Conservation (phyloP, 2,329 filamentous ascomycete species). For the Fusarium buxicola region DNA sequence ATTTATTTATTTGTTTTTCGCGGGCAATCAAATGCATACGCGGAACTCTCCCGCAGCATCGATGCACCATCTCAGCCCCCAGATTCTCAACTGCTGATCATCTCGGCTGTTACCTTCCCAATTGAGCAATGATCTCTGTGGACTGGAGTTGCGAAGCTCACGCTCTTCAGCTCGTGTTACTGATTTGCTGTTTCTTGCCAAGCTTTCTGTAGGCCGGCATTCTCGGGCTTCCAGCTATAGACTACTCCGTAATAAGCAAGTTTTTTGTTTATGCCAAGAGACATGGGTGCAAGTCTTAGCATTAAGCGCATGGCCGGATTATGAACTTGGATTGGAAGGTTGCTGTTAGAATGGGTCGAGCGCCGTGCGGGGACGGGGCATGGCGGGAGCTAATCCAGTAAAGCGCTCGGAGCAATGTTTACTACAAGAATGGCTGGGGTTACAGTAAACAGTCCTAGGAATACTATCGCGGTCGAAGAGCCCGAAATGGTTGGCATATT, state of each 20-base stretch:
- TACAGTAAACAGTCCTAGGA: too few relatives aligned
- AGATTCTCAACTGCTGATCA: neutral
- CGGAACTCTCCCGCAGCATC: slow-evolving; percentile 3
- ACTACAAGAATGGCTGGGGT: slow-evolving; percentile 7
- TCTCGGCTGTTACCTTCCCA: slow-evolving; percentile 24
- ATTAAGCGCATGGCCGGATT: slow-evolving; percentile 13
- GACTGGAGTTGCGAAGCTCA: slow-evolving; percentile 13
- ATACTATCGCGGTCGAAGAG: too few relatives aligned
- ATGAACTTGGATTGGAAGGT: slow-evolving; percentile 24
- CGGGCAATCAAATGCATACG: neutral
- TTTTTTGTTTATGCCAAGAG: slow-evolving; percentile 14
- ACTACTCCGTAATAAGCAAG: neutral
- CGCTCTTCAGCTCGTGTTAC: slow-evolving; percentile 1
- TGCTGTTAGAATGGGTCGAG: neutral
- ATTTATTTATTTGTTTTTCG: slow-evolving; percentile 30
- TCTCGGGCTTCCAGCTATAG: neutral
- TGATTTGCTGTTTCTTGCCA: slow-evolving; percentile 27
- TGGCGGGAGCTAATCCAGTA: slow-evolving; percentile 7
- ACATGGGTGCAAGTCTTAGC: slow-evolving; percentile 18
- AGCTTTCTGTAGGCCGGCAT: neutral
- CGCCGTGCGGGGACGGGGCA: slow-evolving; percentile 26
- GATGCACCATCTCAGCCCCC: neutral
- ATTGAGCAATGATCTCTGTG: slow-evolving; percentile 29
- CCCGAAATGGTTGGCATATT: too few relatives aligned
- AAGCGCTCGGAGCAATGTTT: neutral